Evolutionary conservation across 176 grass and related monocot species (phyloP).

Genomic region (Coix lacrymajobi): DNA sequence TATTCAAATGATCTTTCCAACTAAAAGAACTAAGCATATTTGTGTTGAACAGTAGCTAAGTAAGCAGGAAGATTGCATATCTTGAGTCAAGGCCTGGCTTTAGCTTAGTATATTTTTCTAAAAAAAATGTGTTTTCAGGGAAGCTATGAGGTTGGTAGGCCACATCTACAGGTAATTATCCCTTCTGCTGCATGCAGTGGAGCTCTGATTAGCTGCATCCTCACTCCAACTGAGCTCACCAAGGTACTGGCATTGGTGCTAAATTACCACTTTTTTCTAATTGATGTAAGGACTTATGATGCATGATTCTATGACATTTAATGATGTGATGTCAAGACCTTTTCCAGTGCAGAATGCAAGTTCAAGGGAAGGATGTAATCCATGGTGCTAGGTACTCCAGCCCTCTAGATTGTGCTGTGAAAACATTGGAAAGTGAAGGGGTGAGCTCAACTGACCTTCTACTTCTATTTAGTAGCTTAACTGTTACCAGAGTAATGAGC

Average conservation of each 20-base stretch:
- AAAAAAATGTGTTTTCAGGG: slow-evolving; percentile 42
- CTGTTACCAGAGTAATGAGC: slow-evolving; percentile 6
- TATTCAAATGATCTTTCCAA: slow-evolving; percentile 33
- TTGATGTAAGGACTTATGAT: slow-evolving; percentile 10
- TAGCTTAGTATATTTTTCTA: slow-evolving; percentile 6
- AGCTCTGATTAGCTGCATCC: slow-evolving; percentile 81
- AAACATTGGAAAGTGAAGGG: slow-evolving; percentile 82
- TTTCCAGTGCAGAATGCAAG: slow-evolving; percentile 99
- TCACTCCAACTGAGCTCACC: slow-evolving; percentile 83
- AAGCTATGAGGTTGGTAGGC: slow-evolving; percentile 50
- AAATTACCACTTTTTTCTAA: slow-evolving; percentile 6
- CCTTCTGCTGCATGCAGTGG: slow-evolving; percentile 79
- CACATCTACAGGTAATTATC: slow-evolving; percentile 77
- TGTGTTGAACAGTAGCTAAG: not conserved
- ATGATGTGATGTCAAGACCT: slow-evolving; percentile 57
- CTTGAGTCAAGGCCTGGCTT: not conserved
- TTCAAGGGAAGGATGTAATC: slow-evolving; percentile 75
- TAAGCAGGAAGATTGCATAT: not conserved
- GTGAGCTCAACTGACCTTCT: slow-evolving; percentile 40
- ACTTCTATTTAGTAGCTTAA: not conserved
- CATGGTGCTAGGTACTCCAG: slow-evolving; percentile 58
- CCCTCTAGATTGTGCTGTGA: slow-evolving; percentile 79
- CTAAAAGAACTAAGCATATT: not conserved
- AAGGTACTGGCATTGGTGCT: slow-evolving; percentile 48
- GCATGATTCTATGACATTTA: slow-evolving; percentile 32